Conservation (phyloP, 495 filamentous ascomycete genomes). For the Trichoderma orchidacearum region DNA sequence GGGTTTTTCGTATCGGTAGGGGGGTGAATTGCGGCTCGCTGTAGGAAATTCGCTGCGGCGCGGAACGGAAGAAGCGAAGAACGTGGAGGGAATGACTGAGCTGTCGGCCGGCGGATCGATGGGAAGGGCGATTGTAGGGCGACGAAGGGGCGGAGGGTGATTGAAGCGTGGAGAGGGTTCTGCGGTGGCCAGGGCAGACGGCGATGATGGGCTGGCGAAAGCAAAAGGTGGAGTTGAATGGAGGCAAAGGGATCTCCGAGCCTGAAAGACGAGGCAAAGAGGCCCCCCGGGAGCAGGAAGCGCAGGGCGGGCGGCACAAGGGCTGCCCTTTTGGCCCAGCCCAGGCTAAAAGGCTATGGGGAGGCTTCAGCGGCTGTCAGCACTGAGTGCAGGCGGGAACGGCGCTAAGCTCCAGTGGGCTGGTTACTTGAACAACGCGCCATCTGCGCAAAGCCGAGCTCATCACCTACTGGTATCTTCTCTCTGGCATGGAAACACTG, state of each 20-base stretch:
- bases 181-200: no score
- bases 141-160: not conserved
- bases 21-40: not conserved
- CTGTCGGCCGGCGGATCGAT: not conserved
- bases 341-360: not conserved
- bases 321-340: no score
- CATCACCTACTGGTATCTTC: no score
- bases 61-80: not conserved
- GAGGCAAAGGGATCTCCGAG: not conserved
- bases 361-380: not conserved
- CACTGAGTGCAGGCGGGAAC: not conserved
- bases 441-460: no score
- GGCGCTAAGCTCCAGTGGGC: not conserved
- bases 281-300: not conserved
- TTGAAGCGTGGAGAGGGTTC: not conserved
- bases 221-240: not conserved
- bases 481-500: no score
- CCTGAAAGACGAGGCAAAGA: conserved; percentile 1
- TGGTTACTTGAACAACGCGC: not conserved
- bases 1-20: not conserved
- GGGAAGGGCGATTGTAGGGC: not conserved
- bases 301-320: not conserved
- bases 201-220: not conserved
- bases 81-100: not conserved
- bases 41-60: not conserved